These are phyloP conservation scores for Mortierella sp. DNA, from an alignment of 371 early-diverging fungal species.

Conservation along the genomic window DNA sequence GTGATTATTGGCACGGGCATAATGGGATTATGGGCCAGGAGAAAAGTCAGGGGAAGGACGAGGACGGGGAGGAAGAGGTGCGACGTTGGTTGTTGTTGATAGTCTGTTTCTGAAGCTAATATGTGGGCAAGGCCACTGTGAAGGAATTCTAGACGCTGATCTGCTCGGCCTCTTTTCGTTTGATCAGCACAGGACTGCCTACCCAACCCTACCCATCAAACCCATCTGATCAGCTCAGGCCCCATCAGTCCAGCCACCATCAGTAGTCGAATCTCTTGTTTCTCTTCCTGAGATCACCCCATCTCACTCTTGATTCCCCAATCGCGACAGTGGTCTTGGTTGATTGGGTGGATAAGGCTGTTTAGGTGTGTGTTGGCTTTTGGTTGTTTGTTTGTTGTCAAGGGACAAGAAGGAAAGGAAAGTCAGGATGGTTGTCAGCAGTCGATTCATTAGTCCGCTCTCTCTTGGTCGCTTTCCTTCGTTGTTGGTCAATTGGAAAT, in stretches of 20 bases:
- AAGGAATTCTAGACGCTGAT: not conserved
- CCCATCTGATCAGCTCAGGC: not conserved
- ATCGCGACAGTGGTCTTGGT: not conserved
- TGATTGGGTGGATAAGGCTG: not conserved
- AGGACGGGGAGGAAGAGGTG: not conserved
- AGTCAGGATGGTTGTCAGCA: slow-evolving; percentile 10
- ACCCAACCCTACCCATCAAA: no score
- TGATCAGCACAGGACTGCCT: not conserved
- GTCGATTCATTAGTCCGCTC: not conserved
- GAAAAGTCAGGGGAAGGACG: not conserved
- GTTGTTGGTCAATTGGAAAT: not conserved
- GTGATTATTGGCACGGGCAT: not conserved
- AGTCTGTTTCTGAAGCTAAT: not conserved
- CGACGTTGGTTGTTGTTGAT: not conserved
- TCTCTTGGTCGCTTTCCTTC: not conserved
- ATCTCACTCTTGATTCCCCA: not conserved
- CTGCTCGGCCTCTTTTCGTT: not conserved
- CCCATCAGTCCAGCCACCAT: not conserved
- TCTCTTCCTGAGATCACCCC: not conserved
- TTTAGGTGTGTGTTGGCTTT: not conserved
- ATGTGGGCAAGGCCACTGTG: not conserved
- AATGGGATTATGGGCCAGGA: not conserved
- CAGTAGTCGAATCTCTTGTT: not conserved
- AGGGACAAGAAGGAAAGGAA: not conserved
- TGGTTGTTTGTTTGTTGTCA: not conserved